Evolutionary conservation across 129 eudicot genomes (phyloP).

Genomic region (Saposhnikovia divaricata): DNA sequence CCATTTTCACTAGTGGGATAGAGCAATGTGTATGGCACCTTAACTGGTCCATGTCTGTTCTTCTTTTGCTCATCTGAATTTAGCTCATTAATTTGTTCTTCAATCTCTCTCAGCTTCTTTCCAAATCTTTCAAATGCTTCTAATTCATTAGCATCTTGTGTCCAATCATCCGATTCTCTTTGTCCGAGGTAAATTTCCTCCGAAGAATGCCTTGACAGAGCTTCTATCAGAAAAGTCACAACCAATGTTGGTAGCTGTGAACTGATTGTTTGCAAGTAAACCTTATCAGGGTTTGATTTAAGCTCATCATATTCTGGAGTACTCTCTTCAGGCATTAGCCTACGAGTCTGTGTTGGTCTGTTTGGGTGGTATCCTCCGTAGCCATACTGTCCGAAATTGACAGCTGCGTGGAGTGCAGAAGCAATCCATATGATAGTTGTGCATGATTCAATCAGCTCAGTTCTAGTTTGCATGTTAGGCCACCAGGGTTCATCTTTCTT

Average conservation of each 20-base stretch:
- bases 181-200: slow-evolving; percentile 51
- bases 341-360: slow-evolving; percentile 40
- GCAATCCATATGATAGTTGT: slow-evolving; percentile 53
- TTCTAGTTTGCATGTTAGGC: slow-evolving; percentile 32
- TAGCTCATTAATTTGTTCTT: slow-evolving; percentile 18
- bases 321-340: slow-evolving; percentile 36
- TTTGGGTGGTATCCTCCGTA: slow-evolving; percentile 45
- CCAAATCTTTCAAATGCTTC: slow-evolving; percentile 37
- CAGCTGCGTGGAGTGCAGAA: slow-evolving; percentile 60
- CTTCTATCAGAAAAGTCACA: slow-evolving; percentile 33
- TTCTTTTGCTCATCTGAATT: slow-evolving; percentile 28
- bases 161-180: slow-evolving; percentile 43
- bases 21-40: slow-evolving; percentile 38
- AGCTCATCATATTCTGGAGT: slow-evolving; percentile 36
- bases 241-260: slow-evolving; percentile 30
- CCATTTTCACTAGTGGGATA: slow-evolving; percentile 32
- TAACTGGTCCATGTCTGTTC: slow-evolving; percentile 36
- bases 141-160: slow-evolving; percentile 31
- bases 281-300: slow-evolving; percentile 20
- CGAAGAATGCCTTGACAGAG: slow-evolving; percentile 40
- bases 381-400: slow-evolving; percentile 55
- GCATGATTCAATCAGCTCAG: slow-evolving; percentile 25
- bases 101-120: slow-evolving; percentile 27
- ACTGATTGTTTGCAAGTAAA: slow-evolving; percentile 26
- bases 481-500: slow-evolving; percentile 50